Evolutionary conservation across 2,329 filamentous ascomycete genomes (phyloP), one percentile per base, ranked within the genome.

Genomic region (Neofusicoccum umdonicola): DNA sequence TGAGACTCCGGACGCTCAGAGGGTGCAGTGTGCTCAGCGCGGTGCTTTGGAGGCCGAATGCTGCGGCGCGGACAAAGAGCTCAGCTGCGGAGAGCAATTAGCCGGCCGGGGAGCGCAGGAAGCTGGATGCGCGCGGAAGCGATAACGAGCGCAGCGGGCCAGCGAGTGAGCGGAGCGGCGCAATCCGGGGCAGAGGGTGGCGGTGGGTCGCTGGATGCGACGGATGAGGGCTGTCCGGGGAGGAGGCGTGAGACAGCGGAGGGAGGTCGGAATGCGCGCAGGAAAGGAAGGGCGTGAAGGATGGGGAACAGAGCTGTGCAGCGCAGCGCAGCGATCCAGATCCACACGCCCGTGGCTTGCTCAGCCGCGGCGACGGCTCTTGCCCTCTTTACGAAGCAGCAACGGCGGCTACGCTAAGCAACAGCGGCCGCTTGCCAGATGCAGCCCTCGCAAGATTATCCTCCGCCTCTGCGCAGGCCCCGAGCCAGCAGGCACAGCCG

Each of bases 111-210:
- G 17, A 8, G 27, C 27, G 27, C 27, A 31, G 27, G 27, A 31
- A 50, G 44, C 27, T 34, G 42, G 50, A 63, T 48, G 19, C 27
- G 51, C 31, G 62, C 62, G 51, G 62, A 47, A 64, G 51, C 62
- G 47, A 63, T 9, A 63, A 54, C 60, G 60, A 52, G 45, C 27
- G 56, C 56, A 8, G 61, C 34, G 58, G 37, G 9, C 4, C 19
- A 39, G 47, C 39, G 41, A 50, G 47, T 27, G 62, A 47, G 44
- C 39, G 61, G 60, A 42, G 37, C 22, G 45, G 37, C 35, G 60
- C 39, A 31, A n/a, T 56, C 39, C 19, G 31, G 27, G 48, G 31
- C 4, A 47, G 31, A 13, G 13, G 17, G 5, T 13, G 7, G 50
- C 50, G 12, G 51, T 22, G 22, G 37, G 39, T 11, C n/a, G 61